Base-by-base conservation (phyloP, 208 protist genomes). In the Acanthamoeba castellanii region DNA sequence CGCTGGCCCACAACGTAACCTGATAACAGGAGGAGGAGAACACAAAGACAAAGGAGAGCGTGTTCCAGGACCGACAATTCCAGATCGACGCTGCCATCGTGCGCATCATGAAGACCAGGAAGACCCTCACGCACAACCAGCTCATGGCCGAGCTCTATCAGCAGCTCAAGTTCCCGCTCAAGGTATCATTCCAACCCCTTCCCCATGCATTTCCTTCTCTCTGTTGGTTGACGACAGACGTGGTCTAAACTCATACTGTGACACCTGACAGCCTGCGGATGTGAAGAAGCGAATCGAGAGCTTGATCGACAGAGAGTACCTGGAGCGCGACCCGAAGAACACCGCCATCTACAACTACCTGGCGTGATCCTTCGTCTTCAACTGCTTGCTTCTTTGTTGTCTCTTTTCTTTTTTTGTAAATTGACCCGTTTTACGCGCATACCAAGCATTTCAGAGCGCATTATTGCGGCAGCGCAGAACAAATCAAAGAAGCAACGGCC, bases 241-340 rank as follows among this genome's bases (percentile, higher is more conserved):
- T 82, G 18, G 18, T 82, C 37, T 30, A 2, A 42, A 13, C 30
- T 82, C 1, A 25, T 47, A 14, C 76, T 93, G 11, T 94, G 30
- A 32, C 37, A 34, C 55, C 34, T 13, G 27, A 9, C 42, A 95
- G 84, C 94, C 96, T 34, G 92, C 95, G 8, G 96, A 97, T 45
- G 50, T 99, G 37, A 99, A 99, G 97, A 98, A 98, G 94, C 92
- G 98, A 11, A 98, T 99, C 13, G 98, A 99, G 92, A 97, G 95
- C 66, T 95, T 99, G 68, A 98, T 99, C 84, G 98, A 99, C 30
- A 98, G 98, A 30, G 98, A 99, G 37, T 99, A 99, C 95, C 50
- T 99, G 30, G 97, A 98, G 90, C 97, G 99, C 50, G 97, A 97
- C 84, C 68, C 52, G 5, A 88, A 96, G 34, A 96, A 98, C 59